phyloP scores from a whole-genome alignment of 2,329 filamentous ascomycete species.

The Ceratocystis ficicola region DNA sequence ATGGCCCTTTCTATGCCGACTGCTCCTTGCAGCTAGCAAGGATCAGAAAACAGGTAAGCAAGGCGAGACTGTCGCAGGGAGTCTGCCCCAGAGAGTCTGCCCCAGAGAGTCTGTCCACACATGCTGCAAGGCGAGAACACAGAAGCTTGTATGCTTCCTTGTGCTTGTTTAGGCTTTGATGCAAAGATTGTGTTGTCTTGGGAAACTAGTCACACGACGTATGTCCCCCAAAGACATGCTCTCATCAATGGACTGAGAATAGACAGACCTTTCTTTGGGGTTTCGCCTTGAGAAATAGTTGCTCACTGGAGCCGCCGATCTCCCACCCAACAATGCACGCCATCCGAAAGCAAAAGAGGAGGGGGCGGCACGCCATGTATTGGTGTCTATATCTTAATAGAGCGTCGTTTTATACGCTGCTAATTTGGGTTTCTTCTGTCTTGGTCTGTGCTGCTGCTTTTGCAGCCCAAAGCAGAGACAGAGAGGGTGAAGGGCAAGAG shows the following conservation, averaged over 20 bases:
- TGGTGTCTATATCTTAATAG: not conserved
- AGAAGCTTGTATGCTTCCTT: not conserved
- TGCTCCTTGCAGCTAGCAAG: not conserved
- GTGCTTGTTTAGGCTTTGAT: not conserved
- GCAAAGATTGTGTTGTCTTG: not conserved
- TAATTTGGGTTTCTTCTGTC: not conserved
- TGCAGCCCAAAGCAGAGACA: not conserved
- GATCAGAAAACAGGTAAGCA: not conserved
- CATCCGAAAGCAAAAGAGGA: too few relatives aligned
- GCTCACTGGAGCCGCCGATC: too few relatives aligned
- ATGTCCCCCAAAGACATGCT: not conserved
- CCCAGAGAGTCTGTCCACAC: not conserved
- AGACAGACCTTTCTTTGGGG: not conserved
- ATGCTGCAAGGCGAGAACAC: not conserved
- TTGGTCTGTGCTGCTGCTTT: not conserved
- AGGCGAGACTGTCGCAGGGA: not conserved
- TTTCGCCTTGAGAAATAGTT: too few relatives aligned
- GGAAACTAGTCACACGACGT: not conserved
- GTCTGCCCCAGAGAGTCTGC: not conserved
- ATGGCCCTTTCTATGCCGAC: not conserved
- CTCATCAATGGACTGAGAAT: not conserved
- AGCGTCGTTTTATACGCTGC: constrained; percentile 1
- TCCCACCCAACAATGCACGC: too few relatives aligned
- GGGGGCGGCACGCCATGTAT: not conserved
- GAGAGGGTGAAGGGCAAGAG: not conserved